Evolutionary conservation across 139 green algal species (phyloP).

Genomic region (Asterochloris sp.): DNA sequence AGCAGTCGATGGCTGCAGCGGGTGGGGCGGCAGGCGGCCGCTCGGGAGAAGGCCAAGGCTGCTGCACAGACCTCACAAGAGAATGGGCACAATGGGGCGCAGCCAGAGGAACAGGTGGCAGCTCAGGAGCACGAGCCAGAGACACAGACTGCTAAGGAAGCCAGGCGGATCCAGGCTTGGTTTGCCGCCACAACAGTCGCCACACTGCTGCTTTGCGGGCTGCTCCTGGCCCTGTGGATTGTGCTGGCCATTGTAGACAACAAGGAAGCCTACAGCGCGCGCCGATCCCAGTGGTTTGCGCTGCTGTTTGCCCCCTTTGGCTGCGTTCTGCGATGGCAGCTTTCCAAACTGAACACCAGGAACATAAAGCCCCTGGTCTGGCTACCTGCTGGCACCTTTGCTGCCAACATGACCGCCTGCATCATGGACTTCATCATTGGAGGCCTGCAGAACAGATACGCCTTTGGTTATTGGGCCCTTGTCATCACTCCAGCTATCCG

Average conservation of each 20-base stretch:
- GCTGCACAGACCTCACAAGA: neutral
- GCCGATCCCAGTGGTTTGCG: conserved; percentile 25
- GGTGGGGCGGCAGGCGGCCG: neutral
- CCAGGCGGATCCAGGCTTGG: neutral
- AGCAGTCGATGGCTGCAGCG: conserved; percentile 1
- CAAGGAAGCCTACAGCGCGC: conserved; percentile 14
- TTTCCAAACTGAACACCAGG: conserved; percentile 59
- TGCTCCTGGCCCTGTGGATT: conserved; percentile 21
- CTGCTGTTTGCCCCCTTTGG: conserved; percentile 42
- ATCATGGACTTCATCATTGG: conserved; percentile 41
- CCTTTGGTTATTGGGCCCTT: conserved; percentile 34
- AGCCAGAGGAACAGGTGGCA: neutral
- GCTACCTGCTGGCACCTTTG: conserved; percentile 71
- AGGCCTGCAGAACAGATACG: neutral
- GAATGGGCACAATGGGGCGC: neutral
- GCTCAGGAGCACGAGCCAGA: neutral
- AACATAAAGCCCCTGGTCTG: conserved; percentile 36
- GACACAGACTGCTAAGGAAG: neutral
- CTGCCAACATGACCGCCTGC: conserved; percentile 67
- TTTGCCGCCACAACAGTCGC: neutral
- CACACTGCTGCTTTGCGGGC: neutral
- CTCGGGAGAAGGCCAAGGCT: neutral
- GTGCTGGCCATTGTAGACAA: conserved; percentile 20
- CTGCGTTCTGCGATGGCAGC: conserved; percentile 52
- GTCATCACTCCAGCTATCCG: conserved; percentile 27